phyloP scores from a whole-genome alignment of 23 red algal genomes.

The Gracilaria domingensis region DNA sequence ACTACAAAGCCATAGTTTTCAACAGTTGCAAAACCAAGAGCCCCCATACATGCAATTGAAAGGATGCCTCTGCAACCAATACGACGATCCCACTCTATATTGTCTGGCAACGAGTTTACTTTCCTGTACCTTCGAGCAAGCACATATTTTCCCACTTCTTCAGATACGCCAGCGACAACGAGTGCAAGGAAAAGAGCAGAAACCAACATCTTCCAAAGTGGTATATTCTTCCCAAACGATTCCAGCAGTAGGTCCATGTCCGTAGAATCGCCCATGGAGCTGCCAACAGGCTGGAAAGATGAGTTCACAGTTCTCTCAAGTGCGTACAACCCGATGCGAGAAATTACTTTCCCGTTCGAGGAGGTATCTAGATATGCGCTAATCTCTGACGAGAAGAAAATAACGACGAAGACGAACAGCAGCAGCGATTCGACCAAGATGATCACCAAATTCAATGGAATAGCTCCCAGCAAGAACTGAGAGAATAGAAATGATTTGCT shows the following conservation, averaged over 20 bases:
- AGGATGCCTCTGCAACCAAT: slow-evolving; percentile 66
- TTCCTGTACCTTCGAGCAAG: slow-evolving; percentile 41
- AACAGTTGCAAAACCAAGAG: slow-evolving; percentile 73
- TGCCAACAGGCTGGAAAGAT: not conserved
- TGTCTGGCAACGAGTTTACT: not conserved
- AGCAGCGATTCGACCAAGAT: slow-evolving; percentile 22
- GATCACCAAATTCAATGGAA: slow-evolving; percentile 29
- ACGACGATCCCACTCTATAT: not conserved
- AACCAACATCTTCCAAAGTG: slow-evolving; percentile 54
- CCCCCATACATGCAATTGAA: slow-evolving; percentile 48
- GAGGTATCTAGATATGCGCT: too few relatives aligned
- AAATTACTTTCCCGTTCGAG: not conserved
- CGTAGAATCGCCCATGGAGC: not conserved
- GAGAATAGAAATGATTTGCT: slow-evolving; percentile 28
- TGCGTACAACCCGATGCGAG: not conserved
- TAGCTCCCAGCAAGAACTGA: slow-evolving; percentile 43
- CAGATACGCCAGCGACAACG: slow-evolving; percentile 42
- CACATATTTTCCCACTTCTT: slow-evolving; percentile 62
- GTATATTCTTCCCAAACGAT: not conserved
- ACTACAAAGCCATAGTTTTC: slow-evolving; percentile 65
- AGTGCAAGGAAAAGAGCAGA: slow-evolving; percentile 9
- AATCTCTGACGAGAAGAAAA: slow-evolving; percentile 3
- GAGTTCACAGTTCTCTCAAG: not conserved
- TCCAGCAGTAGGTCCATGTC: not conserved
- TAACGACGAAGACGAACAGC: not conserved